Evolutionary conservation across 768 basidiomycete species (phyloP).

Genomic region (Tricholoma bakamatsutake): DNA sequence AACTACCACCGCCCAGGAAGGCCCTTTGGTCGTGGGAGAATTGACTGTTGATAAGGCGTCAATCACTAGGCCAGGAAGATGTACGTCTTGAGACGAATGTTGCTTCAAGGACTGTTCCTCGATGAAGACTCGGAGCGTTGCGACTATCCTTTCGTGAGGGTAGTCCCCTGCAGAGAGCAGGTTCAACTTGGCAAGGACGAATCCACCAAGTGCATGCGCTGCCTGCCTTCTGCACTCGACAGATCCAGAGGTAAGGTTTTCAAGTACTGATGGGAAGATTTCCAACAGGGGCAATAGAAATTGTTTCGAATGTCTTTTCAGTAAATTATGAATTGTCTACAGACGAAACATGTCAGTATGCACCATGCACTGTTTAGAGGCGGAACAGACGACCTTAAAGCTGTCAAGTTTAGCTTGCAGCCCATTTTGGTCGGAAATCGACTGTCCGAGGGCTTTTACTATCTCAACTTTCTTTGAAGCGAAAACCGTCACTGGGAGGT

Average conservation of each 20-base stretch:
- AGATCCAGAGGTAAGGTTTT: slow-evolving; percentile 23
- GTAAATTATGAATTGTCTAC: slow-evolving; percentile 30
- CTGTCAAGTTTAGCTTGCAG: slow-evolving; percentile 27
- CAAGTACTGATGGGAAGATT: slow-evolving; percentile 37
- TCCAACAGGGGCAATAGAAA: slow-evolving; percentile 45
- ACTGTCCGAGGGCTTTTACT: slow-evolving; percentile 27
- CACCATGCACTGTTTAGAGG: neutral
- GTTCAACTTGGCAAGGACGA: slow-evolving; percentile 37
- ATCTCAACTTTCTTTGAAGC: slow-evolving; percentile 25
- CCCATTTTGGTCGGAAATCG: slow-evolving; percentile 27
- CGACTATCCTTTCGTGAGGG: slow-evolving; percentile 20
- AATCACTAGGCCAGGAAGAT: slow-evolving; percentile 22
- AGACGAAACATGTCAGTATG: neutral
- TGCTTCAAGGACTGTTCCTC: slow-evolving; percentile 13
- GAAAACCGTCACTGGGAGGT: slow-evolving; percentile 38
- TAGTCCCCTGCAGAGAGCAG: slow-evolving; percentile 11
- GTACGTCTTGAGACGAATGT: slow-evolving; percentile 2
- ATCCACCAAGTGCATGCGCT: slow-evolving; percentile 50
- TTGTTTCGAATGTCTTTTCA: slow-evolving; percentile 35
- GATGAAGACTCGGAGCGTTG: slow-evolving; percentile 22
- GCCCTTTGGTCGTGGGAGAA: neutral
- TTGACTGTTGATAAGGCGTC: slow-evolving; percentile 15
- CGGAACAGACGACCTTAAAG: slow-evolving; percentile 23
- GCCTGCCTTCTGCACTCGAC: slow-evolving; percentile 40
- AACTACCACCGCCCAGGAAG: slow-evolving; percentile 37